Evolutionary conservation across 495 filamentous ascomycete genomes (phyloP), one percentile per base, ranked within the genome.

Genomic region (Rostrohypoxylon terebratum): DNA sequence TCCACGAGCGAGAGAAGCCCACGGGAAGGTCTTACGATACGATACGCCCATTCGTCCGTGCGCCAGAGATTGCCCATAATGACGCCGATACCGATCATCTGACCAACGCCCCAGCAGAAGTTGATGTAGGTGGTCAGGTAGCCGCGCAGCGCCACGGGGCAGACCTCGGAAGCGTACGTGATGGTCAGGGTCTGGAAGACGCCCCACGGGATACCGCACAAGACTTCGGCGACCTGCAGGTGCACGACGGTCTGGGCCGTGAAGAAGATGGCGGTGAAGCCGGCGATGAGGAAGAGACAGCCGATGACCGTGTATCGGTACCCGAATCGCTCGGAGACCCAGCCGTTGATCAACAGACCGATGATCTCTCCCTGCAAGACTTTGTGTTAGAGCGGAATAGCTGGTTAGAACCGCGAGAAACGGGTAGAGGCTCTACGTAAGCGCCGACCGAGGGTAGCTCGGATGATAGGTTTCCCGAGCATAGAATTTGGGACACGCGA

Each of bases 101-200:
- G 91, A 20, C 92, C 92, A 10, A 94, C 75, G 9, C 90, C 91
- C 92, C 92, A 95, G 81, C 91, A 93, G 72, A 92, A 89, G 79
- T 94, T 94, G 79, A 94, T 90, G 65, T 93, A 93, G 31, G 91
- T 92, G 0, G 92, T 94, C 57, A 94, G 76, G 74, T 92, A 93
- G 18, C 88, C 87, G 25, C 92, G 87, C 67, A 94, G 84, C 14
- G 88, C 86, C 3, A 93, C 87, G 4, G 92, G 92, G 71, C 88
- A 91, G 40, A 93, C 90, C 75, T 95, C 92, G 53, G 91, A 92
- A 45, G 92, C 92, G 68, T 94, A 95, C 1, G 91, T 93, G 78
- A 92, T 90, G 55, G 90, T 91, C 31, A 87, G 80, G 1, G 92
- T 94, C 78, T 94, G 92, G 80, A 93, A 93, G 33, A 95, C 89